Evolutionary conservation across 139 green algal species (phyloP).

Genomic region (Closterium sp.): DNA sequence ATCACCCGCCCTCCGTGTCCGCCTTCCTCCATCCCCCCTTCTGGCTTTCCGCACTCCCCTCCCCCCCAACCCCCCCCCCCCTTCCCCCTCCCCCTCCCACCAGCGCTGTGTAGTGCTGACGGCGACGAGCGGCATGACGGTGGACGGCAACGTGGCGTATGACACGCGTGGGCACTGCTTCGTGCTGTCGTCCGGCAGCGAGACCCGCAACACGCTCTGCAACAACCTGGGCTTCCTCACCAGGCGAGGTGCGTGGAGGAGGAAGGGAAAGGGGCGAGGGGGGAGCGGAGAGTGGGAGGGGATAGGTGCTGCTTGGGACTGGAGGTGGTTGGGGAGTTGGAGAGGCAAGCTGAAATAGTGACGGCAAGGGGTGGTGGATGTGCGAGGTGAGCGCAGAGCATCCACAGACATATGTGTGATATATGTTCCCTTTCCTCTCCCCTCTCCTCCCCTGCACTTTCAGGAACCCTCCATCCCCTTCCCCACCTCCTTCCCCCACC

Average conservation of each 20-base stretch:
- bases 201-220: constrained; percentile 53
- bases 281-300: background rate
- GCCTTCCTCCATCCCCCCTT: background rate
- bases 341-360: background rate
- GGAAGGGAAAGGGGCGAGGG: background rate
- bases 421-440: background rate
- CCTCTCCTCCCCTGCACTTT: too few species aligned
- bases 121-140: constrained; percentile 33
- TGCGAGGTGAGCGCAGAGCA: background rate
- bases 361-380: background rate
- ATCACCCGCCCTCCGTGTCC: background rate
- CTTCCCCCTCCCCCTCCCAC: background rate
- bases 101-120: constrained; percentile 46
- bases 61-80: too few species aligned
- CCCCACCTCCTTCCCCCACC: too few species aligned
- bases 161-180: constrained; percentile 68
- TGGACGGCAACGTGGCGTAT: constrained; percentile 67
- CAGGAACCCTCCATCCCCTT: background rate
- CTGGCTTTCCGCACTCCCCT: too few species aligned
- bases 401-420: too few species aligned
- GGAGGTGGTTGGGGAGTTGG: too few species aligned
- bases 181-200: constrained; percentile 63
- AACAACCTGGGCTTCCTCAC: constrained; percentile 72
- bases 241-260: background rate
- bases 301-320: background rate